These are phyloP conservation scores for Chrysanthemum makinoi DNA, from an alignment of 129 eudicot species.

Conservation along the genomic window DNA sequence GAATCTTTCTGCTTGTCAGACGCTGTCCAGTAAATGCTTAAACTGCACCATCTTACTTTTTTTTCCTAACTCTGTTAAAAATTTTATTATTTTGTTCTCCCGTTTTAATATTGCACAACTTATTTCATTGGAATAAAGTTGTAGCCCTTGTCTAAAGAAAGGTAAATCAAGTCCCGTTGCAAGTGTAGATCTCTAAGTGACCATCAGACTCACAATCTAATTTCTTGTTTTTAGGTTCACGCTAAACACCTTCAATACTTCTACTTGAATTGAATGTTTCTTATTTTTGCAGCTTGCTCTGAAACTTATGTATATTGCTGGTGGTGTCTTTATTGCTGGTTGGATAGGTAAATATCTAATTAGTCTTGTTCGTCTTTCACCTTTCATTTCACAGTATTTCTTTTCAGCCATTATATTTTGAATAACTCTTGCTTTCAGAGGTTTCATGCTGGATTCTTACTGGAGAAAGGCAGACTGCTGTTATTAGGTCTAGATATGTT, in stretches of 20 bases:
- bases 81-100: background rate
- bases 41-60: constrained; percentile 4
- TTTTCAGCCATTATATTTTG: constrained; percentile 19
- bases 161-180: background rate
- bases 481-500: constrained; percentile 91
- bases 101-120: background rate
- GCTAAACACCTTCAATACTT: background rate
- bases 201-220: background rate
- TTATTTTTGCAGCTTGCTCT: constrained; percentile 74
- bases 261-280: background rate
- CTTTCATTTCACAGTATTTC: constrained; percentile 6
- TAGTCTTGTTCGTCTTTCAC: background rate
- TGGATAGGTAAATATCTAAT: constrained; percentile 73
- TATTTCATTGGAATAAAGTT: constrained; percentile 8
- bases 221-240: constrained; percentile 9
- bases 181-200: constrained; percentile 16
- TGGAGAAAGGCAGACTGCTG: constrained; percentile 99
- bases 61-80: constrained; percentile 13
- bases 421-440: constrained; percentile 51
- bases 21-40: constrained; percentile 7
- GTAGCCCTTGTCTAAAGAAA: constrained; percentile 4
- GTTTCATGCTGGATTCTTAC: constrained; percentile 99
- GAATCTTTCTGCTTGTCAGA: constrained; percentile 3
- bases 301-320: constrained; percentile 78
- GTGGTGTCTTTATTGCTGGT: constrained; percentile 91